Conservation (phyloP, 2,329 filamentous ascomycete species). For the Pseudogymnoascus sp. region DNA sequence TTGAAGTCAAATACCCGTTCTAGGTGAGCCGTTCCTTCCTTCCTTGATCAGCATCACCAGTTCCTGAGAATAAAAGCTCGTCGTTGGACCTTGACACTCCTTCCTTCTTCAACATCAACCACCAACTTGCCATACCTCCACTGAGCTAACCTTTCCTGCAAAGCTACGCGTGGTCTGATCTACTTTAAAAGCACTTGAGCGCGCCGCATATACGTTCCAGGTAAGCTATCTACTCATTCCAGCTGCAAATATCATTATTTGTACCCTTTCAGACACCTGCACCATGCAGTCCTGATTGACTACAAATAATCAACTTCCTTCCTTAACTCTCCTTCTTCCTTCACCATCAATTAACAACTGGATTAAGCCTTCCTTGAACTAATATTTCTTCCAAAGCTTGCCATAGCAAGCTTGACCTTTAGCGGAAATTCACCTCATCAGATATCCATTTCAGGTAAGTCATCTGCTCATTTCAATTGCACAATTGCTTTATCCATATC, state of each 20-base stretch:
- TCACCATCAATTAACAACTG: not conserved
- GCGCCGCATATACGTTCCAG: not conserved
- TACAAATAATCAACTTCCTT: not conserved
- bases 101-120: not conserved
- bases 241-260: not conserved
- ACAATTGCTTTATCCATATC: not conserved
- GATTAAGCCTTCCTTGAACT: not conserved
- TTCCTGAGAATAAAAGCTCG: not conserved
- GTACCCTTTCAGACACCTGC: no score
- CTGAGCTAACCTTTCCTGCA: not conserved
- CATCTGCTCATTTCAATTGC: not conserved
- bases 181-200: not conserved
- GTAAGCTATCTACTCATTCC: not conserved
- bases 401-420: not conserved
- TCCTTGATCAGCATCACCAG: not conserved
- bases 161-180: not conserved
- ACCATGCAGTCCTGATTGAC: no score
- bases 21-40: not conserved
- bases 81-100: not conserved
- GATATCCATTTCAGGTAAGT: not conserved
- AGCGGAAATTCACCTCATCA: not conserved
- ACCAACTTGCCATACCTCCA: not conserved
- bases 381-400: not conserved
- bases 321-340: not conserved
- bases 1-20: not conserved